phyloP scores from a whole-genome alignment of 1,284 basidiomycete species.

The Blastosporella zonata region DNA sequence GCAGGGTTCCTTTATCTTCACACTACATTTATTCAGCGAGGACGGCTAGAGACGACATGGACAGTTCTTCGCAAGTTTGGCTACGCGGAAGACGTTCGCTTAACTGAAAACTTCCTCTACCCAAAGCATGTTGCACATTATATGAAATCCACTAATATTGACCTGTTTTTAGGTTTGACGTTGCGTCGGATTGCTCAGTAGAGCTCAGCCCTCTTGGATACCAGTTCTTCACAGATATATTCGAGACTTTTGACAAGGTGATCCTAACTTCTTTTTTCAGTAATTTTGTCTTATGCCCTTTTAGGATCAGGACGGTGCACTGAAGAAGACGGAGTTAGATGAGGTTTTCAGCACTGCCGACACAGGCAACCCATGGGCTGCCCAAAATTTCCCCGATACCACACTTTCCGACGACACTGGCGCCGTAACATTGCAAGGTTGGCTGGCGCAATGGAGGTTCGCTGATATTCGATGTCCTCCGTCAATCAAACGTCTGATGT shows the following conservation, averaged over 20 bases:
- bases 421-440: constrained; percentile 92
- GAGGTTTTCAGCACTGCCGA: constrained; percentile 86
- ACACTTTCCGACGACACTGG: constrained; percentile 89
- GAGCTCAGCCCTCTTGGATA: constrained; percentile 93
- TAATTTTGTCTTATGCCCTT: background rate
- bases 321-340: constrained; percentile 83
- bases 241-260: constrained; percentile 95
- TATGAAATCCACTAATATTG: constrained; percentile 4
- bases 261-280: background rate
- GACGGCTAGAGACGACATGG: constrained; percentile 97
- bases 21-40: constrained; percentile 96
- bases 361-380: constrained; percentile 91
- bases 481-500: background rate
- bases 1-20: constrained; percentile 94
- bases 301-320: constrained; percentile 92
- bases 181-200: constrained; percentile 90
- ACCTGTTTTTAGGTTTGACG: constrained; percentile 70
- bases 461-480: constrained; percentile 5
- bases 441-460: constrained; percentile 98
- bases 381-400: constrained; percentile 85
- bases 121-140: constrained; percentile 60
- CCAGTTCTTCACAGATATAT: constrained; percentile 96
- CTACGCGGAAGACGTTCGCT: constrained; percentile 89
- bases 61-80: constrained; percentile 94
- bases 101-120: constrained; percentile 84